A percentile compares a stretch with the other conserved stretches of the same genome.
phyloP scores from a whole-genome alignment of 495 filamentous ascomycete species.

The Xanthoparmelia taractica region DNA sequence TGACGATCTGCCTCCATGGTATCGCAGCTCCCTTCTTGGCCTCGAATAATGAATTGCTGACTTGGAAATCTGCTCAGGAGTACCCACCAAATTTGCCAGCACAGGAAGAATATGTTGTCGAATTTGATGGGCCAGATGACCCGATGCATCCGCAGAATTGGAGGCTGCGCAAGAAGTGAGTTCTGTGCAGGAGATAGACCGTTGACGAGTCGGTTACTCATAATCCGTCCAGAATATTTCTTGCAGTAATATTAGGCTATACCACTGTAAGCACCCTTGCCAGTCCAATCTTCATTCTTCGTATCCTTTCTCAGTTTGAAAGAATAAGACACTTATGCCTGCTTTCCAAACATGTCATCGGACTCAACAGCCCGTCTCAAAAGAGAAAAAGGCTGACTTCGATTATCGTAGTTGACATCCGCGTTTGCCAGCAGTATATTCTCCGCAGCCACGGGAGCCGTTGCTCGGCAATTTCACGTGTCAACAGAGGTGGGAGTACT shows the following conservation, averaged over 20 bases:
- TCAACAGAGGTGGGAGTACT: slow-evolving; percentile 48
- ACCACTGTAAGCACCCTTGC: slow-evolving; percentile 42
- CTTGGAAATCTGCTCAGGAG: too few relatives aligned
- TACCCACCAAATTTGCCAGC: slow-evolving; percentile 59
- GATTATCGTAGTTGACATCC: slow-evolving; percentile 34
- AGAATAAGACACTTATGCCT: slow-evolving; percentile 28
- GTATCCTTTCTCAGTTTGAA: neutral
- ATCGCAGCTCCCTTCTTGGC: too few relatives aligned
- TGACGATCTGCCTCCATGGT: too few relatives aligned
- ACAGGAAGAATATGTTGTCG: slow-evolving; percentile 78
- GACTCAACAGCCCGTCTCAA: neutral
- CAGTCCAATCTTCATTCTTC: neutral
- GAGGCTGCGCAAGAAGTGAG: slow-evolving; percentile 67
- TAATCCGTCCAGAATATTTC: slow-evolving; percentile 40
- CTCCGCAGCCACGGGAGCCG: slow-evolving; percentile 42
- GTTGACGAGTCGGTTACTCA: neutral
- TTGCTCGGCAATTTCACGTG: slow-evolving; percentile 46
- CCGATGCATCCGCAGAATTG: slow-evolving; percentile 80
- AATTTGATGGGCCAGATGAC: slow-evolving; percentile 73
- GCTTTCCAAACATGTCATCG: neutral
- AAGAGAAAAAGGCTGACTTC: neutral
- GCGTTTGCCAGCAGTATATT: slow-evolving; percentile 59
- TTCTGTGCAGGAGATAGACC: slow-evolving; percentile 4
- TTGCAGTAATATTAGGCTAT: slow-evolving; percentile 65
- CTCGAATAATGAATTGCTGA: too few relatives aligned